Evolutionary conservation across 805 yeast genomes (phyloP), one percentile per base, ranked within the genome.

Genomic region (Lipomyces mesembrius): DNA sequence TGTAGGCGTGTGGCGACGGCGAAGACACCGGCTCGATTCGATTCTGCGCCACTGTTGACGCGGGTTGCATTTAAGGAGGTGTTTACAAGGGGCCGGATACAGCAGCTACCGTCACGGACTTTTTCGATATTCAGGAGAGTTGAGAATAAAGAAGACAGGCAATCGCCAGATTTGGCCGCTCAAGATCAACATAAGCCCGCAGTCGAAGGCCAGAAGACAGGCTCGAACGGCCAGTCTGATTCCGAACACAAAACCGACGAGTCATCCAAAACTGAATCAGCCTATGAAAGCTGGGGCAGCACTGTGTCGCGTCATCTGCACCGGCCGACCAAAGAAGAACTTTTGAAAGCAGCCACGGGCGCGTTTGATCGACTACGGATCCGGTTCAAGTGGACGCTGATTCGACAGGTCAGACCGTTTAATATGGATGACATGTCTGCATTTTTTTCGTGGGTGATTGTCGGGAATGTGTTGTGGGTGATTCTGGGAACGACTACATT

Each of bases 341-440:
- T 81, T 58, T 75, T 85, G n/a, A 79, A 81, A 2, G 79, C 79
- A 7, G 81, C 86, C 0, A 79, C 79, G 5, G 78, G 82, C 5
- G 66, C 79, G 12, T 74, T 78, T 55, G 81, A 82, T 43, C 78
- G 84, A 29, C 63, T 85, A 14, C 75, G 77, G 32, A 84, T 85
- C 49, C 78, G 87, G 57, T 68, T 88, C 61, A 88, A 87, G 76
- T 92, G 97, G 97, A 76, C 87, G 1, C 77, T 95, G 61, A 90
- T 90, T 64, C 83, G 85, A 61, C 89, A 91, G 12, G 85, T 87
- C 71, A 82, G 96, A 20, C 97, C 97, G 1, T 91, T 91, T 79
- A 93, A 89, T 75, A 85, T 90, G n/a, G 98, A 95, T 78, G 98
- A 94, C 74, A 84, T 92, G 64, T 85, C 92, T 46, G 98, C 98